A percentile compares a stretch with the other conserved stretches of the same genome.
Evolutionary conservation across 108 stramenopile species (phyloP).

Genomic region (Halocafeteria seosinensis): DNA sequence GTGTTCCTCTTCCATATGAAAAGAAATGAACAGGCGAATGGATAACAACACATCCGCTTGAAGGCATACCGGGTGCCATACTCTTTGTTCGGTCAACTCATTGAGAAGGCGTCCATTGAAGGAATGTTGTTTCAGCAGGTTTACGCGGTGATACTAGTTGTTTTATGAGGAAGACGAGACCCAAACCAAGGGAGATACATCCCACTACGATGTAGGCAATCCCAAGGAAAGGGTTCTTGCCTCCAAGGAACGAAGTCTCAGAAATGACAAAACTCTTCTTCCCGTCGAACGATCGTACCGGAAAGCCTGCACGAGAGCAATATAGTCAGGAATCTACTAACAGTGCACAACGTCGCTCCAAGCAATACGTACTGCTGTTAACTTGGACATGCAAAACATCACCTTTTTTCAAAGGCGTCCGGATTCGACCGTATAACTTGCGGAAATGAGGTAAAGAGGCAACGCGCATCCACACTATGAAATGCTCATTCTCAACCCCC

Average conservation of each 20-base stretch:
- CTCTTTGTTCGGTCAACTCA: no score
- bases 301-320: no score
- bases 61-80: no score
- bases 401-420: conserved; percentile 52
- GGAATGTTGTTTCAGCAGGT: conserved; percentile 64
- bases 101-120: conserved; percentile 34
- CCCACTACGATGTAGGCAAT: conserved; percentile 61
- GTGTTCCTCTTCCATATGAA: no score
- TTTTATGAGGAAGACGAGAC: conserved; percentile 58
- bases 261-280: conserved; percentile 63
- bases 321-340: no score
- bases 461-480: conserved; percentile 96
- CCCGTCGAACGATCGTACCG: conserved; percentile 59
- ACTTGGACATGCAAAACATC: conserved; percentile 50
- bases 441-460: conserved; percentile 76
- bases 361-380: conserved; percentile 41
- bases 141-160: conserved; percentile 56
- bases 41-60: no score
- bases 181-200: conserved; percentile 46
- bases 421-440: conserved; percentile 85
- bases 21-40: no score
- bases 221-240: conserved; percentile 66
- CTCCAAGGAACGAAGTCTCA: conserved; percentile 62
- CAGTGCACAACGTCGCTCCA: no score
- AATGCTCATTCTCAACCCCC: conserved; percentile 61